These are phyloP conservation scores for Lophiotrema nucula DNA, from an alignment of 495 filamentous ascomycete species.

Conservation along the genomic window DNA sequence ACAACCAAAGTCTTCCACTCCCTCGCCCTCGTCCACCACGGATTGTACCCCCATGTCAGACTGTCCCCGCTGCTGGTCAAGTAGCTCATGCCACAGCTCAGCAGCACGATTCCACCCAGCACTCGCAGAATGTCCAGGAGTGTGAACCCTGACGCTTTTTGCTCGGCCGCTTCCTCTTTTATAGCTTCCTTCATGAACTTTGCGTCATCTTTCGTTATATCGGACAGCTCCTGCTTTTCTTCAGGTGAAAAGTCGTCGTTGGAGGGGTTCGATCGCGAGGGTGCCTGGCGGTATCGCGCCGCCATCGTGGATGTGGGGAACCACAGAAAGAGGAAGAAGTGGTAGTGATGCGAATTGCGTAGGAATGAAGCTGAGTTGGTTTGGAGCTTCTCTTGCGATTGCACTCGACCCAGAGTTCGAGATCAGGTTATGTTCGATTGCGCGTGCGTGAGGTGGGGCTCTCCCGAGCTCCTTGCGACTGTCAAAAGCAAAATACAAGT, in stretches of 20 bases:
- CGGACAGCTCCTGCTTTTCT: no score
- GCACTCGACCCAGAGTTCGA: no score
- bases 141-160: slow-evolving; percentile 42
- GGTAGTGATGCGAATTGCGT: neutral
- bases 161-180: neutral
- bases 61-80: slow-evolving; percentile 67
- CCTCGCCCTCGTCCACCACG: slow-evolving; percentile 61
- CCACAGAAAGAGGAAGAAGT: neutral
- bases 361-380: no score
- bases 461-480: no score
- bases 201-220: neutral
- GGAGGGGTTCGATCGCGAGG: neutral
- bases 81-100: slow-evolving; percentile 72
- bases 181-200: neutral
- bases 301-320: slow-evolving; percentile 6
- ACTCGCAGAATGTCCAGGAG: slow-evolving; percentile 75
- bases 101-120: slow-evolving; percentile 64
- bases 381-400: no score
- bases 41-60: slow-evolving; percentile 66
- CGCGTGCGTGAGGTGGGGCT: no score
- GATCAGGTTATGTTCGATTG: no score
- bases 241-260: no score
- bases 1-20: slow-evolving; percentile 37
- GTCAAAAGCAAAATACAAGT: no score
- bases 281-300: slow-evolving; percentile 9